These are phyloP conservation scores for Triglochin maritima DNA, from an alignment of 106 monocot genomes.

Conservation along the genomic window DNA sequence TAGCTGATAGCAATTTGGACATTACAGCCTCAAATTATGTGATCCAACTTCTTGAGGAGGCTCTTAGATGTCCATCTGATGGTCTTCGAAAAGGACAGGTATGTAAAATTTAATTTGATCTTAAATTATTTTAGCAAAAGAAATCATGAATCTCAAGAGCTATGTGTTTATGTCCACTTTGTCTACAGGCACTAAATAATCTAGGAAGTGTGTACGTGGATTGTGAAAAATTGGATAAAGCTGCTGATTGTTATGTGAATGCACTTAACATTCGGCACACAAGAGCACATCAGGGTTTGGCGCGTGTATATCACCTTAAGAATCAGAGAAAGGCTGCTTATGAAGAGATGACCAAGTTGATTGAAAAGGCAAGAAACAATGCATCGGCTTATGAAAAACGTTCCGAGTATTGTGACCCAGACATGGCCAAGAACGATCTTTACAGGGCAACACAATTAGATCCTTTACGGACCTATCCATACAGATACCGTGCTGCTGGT, in stretches of 20 bases:
- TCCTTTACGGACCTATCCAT: slow-evolving; percentile 90
- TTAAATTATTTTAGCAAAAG: not conserved
- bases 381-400: slow-evolving; percentile 98
- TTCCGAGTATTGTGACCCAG: slow-evolving; percentile 94
- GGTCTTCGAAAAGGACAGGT: slow-evolving; percentile 98
- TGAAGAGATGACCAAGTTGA: slow-evolving; percentile 94
- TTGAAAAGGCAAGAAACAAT: slow-evolving; percentile 77
- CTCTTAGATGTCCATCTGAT: slow-evolving; percentile 89
- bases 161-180: not conserved
- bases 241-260: slow-evolving; percentile 75
- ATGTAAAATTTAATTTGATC: not conserved
- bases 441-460: slow-evolving; percentile 78
- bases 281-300: slow-evolving; percentile 98
- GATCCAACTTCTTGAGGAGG: slow-evolving; percentile 71
- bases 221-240: slow-evolving; percentile 71
- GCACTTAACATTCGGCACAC: slow-evolving; percentile 92
- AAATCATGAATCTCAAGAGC: no score
- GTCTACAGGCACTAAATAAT: slow-evolving; percentile 81
- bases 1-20: slow-evolving; percentile 75
- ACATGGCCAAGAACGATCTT: slow-evolving; percentile 80
- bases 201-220: slow-evolving; percentile 97
- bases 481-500: slow-evolving; percentile 98
- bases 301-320: slow-evolving; percentile 79
- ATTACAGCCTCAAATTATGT: slow-evolving; percentile 46
- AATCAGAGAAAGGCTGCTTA: slow-evolving; percentile 83